A percentile compares a stretch with the other conserved stretches of the same genome.
phyloP scores from a whole-genome alignment of 352 stramenopile species.

The Phytophthora pini region DNA sequence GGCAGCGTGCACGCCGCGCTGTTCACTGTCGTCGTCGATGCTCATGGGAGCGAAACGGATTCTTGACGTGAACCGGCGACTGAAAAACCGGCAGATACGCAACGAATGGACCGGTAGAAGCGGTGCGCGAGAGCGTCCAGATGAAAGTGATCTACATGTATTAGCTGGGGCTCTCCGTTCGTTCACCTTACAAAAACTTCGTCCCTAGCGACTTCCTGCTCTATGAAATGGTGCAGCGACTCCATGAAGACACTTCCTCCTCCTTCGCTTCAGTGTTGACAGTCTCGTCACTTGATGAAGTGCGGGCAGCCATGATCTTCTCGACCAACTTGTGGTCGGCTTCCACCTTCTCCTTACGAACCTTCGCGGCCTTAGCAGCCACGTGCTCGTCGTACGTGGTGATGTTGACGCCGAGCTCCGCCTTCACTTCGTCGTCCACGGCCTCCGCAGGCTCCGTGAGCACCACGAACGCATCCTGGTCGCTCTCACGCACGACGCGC shows the following conservation, averaged over 20 bases:
- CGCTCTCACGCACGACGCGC: conserved; percentile 63
- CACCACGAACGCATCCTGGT: conserved; percentile 71
- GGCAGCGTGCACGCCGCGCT: conserved; percentile 8
- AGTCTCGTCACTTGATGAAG: conserved; percentile 9
- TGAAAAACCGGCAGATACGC: conserved; percentile 12
- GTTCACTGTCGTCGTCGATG: conserved; percentile 33
- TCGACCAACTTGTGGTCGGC: conserved; percentile 43
- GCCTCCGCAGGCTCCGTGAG: conserved; percentile 37
- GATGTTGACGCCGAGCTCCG: conserved; percentile 49
- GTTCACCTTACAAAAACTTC: conserved; percentile 13
- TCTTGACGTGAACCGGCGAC: conserved; percentile 5
- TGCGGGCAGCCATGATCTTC: conserved; percentile 28
- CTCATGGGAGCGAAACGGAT: conserved; percentile 28
- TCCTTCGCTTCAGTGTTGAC: conserved; percentile 12
- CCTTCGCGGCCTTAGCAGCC: conserved; percentile 35
- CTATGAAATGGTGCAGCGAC: conserved; percentile 72
- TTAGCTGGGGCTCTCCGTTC: conserved; percentile 5
- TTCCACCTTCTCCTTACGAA: conserved; percentile 33
- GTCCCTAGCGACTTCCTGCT: conserved; percentile 1
- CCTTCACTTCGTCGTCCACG: conserved; percentile 45
- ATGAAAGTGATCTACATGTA: conserved; percentile 25
- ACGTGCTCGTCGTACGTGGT: conserved; percentile 64
- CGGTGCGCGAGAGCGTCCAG: conserved; percentile 24
- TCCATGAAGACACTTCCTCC: conserved; percentile 49
- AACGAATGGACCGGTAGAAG: conserved; percentile 18